A percentile compares a stretch with the other conserved stretches of the same genome.
phyloP scores from a whole-genome alignment of 2,329 filamentous ascomycete species.

The Monilinia fructigena region DNA sequence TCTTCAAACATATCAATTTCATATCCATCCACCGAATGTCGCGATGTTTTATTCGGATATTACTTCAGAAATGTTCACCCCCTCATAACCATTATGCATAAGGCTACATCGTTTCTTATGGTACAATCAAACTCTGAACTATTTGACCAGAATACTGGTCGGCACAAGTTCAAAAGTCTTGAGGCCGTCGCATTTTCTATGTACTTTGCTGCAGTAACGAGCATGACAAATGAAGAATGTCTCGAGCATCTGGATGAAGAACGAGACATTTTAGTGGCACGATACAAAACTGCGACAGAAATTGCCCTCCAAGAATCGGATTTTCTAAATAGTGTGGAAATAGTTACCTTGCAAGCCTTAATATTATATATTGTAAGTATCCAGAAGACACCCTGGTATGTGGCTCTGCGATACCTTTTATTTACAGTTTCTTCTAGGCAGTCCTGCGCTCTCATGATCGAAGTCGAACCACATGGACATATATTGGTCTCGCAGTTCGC shows the following conservation, averaged over 20 bases:
- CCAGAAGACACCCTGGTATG: neutral
- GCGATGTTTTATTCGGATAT: neutral
- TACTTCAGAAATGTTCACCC: constrained; percentile 23
- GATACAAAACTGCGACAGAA: constrained; percentile 25
- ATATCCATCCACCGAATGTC: constrained; percentile 17
- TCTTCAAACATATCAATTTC: neutral
- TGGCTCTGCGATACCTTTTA: constrained; percentile 6
- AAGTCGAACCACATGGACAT: constrained; percentile 44
- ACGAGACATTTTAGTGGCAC: constrained; percentile 39
- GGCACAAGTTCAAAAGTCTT: constrained; percentile 22
- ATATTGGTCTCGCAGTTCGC: constrained; percentile 43
- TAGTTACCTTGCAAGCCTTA: constrained; percentile 61
- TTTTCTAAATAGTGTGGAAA: constrained; percentile 60
- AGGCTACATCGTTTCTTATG: neutral
- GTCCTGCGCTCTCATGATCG: constrained; percentile 31
- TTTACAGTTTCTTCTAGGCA: constrained; percentile 10
- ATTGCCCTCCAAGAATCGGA: constrained; percentile 49
- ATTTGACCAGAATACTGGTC: constrained; percentile 8
- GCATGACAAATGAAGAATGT: constrained; percentile 48
- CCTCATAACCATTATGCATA: constrained; percentile 7
- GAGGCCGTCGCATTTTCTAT: constrained; percentile 7
- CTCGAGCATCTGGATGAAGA: constrained; percentile 50
- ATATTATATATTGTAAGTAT: constrained; percentile 57
- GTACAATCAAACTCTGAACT: neutral
- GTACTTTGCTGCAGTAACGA: constrained; percentile 33